Evolutionary conservation across 2,329 filamentous ascomycete species (phyloP), one percentile per base, ranked within the genome.

Genomic region (Xylaria arbuscula): DNA sequence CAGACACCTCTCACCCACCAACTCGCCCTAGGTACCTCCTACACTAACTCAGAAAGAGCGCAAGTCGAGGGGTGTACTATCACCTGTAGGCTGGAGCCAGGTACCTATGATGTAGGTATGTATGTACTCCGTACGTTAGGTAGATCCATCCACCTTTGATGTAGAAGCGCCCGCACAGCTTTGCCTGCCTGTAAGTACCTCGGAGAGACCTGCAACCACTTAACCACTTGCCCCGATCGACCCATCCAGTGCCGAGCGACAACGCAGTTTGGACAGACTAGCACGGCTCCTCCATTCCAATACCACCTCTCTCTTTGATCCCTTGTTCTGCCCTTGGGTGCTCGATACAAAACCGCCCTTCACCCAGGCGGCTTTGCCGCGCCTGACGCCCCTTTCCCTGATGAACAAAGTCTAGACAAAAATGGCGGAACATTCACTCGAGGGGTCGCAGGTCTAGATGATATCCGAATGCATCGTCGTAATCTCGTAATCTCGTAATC

Each of bases 1-100:
- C 58, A 57, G 67, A 69, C 67, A 54, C 28, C 40, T 38, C 53
- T 17, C 17, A 45, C 28, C 28, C 28, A 28, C 28, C 28, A 28
- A 28, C 28, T 28, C 28, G 28, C 28, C 28, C 28, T 28, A 28
- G 28, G 28, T 28, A 28, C n/a, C n/a, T n/a, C n/a, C n/a, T n/a
- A n/a, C 28, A 28, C 28, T 28, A 28, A 28, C 28, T 28, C 28
- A 28, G 28, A 28, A 28, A 28, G 28, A 28, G 28, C 28, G 28
- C 28, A 28, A 28, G 28, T 28, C 28, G 2, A 28, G 28, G 28
- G 28, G 28, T 2, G 28, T 28, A 28, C 28, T 28, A 28, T 28
- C 28, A 28, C 28, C 28, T 28, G 28, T 28, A 28, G 28, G 28
- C 28, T 28, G 28, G 28, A 28, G 28, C 28, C 28, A 28, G 28